phyloP scores from a whole-genome alignment of 1,284 basidiomycete genomes.

The Microbotryum violaceum region DNA sequence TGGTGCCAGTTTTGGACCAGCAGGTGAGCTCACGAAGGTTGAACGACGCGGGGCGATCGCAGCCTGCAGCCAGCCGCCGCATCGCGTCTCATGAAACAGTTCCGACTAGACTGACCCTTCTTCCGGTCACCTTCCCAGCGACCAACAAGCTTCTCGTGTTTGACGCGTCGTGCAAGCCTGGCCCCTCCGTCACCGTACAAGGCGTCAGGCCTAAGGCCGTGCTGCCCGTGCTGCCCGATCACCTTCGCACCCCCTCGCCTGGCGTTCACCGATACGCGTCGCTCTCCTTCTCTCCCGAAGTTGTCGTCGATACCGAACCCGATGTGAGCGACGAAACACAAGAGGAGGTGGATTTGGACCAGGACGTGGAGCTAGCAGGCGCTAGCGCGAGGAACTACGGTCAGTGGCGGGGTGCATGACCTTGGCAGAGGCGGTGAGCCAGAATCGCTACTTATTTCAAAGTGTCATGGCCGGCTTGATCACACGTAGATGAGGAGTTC shows the following conservation, averaged over 20 bases:
- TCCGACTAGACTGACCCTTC: no score
- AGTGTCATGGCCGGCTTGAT: background rate
- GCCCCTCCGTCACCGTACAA: no score
- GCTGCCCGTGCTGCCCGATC: background rate
- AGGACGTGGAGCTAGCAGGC: constrained; percentile 20
- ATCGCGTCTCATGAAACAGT: no score
- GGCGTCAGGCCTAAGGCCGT: background rate
- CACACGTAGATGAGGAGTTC: constrained; percentile 16
- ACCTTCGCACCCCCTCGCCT: constrained; percentile 8
- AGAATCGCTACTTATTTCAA: background rate
- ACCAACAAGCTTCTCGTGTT: no score
- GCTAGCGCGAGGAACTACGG: constrained; percentile 16
- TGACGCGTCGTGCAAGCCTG: no score
- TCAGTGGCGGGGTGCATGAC: background rate
- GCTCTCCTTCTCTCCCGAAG: constrained; percentile 14
- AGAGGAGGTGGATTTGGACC: background rate
- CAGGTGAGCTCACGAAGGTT: no score
- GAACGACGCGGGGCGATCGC: no score
- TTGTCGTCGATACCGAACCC: background rate
- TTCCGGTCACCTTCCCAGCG: no score
- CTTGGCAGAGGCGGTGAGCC: background rate
- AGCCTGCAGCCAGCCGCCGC: no score
- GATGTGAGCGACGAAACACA: constrained; percentile 1
- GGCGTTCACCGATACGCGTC: constrained; percentile 1
- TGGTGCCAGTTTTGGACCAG: no score